Conservation (phyloP, 2,329 filamentous ascomycete species). For the Hypoxylon sp. region DNA sequence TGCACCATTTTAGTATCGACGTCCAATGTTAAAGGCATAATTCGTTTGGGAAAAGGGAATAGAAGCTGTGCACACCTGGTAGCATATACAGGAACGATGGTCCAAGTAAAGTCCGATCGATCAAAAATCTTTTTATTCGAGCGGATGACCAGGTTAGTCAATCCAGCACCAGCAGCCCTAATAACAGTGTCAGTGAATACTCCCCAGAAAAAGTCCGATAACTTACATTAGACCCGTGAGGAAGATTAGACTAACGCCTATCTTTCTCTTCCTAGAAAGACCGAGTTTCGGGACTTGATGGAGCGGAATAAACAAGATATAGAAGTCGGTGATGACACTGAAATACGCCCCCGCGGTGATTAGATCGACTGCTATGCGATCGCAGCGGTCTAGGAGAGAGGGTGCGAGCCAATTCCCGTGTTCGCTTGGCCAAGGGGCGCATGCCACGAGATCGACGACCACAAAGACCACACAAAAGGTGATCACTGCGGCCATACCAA, state of each 20-base stretch:
- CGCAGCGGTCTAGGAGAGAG: conserved; percentile 33
- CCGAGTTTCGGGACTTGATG: conserved; percentile 37
- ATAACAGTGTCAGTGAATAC: conserved; percentile 2
- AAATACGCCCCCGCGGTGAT: conserved; percentile 38
- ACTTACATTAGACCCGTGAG: conserved; percentile 38
- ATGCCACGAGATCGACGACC: conserved; percentile 34
- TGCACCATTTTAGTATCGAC: background rate
- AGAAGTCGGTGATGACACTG: conserved; percentile 39
- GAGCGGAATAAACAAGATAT: conserved; percentile 40
- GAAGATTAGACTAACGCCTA: conserved; percentile 40
- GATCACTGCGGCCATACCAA: conserved; percentile 27
- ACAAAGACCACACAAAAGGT: conserved; percentile 35
- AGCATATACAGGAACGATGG: conserved; percentile 37
- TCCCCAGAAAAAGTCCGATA: background rate
- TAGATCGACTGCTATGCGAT: conserved; percentile 26
- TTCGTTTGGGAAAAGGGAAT: background rate
- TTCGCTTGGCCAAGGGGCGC: conserved; percentile 34
- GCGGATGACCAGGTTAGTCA: conserved; percentile 37
- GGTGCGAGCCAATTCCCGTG: conserved; percentile 25
- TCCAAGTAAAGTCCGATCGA: conserved; percentile 37
- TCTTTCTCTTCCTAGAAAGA: conserved; percentile 37
- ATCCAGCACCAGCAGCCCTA: conserved; percentile 33
- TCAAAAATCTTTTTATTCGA: conserved; percentile 37
- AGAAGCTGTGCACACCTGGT: conserved; percentile 24
- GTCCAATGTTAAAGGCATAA: too few relatives aligned